A percentile compares a stretch with the other conserved stretches of the same genome.
These are phyloP conservation scores for Fomitopsis betulina DNA, from an alignment of 1,284 basidiomycete genomes.

Conservation along the genomic window DNA sequence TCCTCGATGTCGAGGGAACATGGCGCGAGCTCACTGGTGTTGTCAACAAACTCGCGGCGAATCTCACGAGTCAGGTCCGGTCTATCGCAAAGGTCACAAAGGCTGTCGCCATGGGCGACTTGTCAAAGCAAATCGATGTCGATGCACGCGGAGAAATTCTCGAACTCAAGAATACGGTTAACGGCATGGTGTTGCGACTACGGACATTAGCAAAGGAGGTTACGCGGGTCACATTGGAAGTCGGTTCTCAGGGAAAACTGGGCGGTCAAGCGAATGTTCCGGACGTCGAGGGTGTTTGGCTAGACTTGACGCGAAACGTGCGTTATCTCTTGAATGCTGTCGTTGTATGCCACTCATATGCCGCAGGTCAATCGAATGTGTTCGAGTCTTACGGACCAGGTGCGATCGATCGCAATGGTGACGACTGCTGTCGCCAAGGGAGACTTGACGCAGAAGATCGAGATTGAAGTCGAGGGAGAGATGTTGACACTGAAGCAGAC, in stretches of 20 bases:
- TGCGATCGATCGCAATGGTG: conserved; percentile 87
- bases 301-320: conserved; percentile 86
- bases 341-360: conserved; percentile 3
- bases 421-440: conserved; percentile 91
- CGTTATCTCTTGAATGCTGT: conserved; percentile 23
- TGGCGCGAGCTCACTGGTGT: conserved; percentile 89
- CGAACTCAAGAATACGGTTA: conserved; percentile 97
- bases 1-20: conserved; percentile 90
- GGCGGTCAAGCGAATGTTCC: conserved; percentile 91
- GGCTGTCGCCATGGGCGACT: conserved; percentile 93
- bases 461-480: conserved; percentile 91
- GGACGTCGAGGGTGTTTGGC: conserved; percentile 95
- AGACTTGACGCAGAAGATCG: conserved; percentile 87
- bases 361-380: conserved; percentile 89
- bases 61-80: conserved; percentile 92
- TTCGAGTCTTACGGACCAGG: conserved; percentile 89
- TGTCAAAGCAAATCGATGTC: conserved; percentile 95
- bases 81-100: conserved; percentile 97
- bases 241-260: conserved; percentile 87
- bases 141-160: conserved; percentile 96
- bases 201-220: conserved; percentile 93
- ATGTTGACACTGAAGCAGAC: conserved; percentile 82
- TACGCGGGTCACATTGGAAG: conserved; percentile 92
- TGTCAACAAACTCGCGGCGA: conserved; percentile 91
- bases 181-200: conserved; percentile 93